Base-by-base conservation (phyloP, 2,329 filamentous ascomycete genomes). In the Colletotrichum tabaci region DNA sequence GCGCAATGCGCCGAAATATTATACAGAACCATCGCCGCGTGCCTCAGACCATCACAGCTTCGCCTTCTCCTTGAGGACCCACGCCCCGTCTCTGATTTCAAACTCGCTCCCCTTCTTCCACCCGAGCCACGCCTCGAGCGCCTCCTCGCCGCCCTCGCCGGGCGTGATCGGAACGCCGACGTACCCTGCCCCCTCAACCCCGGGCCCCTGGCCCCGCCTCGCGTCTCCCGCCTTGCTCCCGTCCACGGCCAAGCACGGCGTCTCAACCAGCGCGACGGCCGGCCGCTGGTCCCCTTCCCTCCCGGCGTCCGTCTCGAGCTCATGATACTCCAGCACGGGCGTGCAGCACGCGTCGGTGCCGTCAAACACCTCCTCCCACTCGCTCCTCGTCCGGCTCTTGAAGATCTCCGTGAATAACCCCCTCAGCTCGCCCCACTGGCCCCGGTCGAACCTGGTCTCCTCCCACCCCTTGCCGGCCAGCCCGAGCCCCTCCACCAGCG, bases 321-420 rank as follows among this genome's bases (percentile, higher is more conserved):
- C 95, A 0, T 76, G 77, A 74, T 94, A 93, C 44, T 91, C 91
- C 52, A 98, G 84, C 1, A 98, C 93, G 0, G 96, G 96, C n/a
- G 94, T 94, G 74, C 93, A 94, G 80, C 96, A 98, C 1, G 96
- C 96, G 82, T 98, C 96, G 0, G 93, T 96, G 13, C 93, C 94
- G 79, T 97, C 94, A 79, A 98, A 98, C 7, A 97, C 84, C 4
- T 72, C 79, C 82, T 98, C 96, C 96, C 96, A 98, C 79, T 97
- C 92, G 0, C 82, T 79, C 44, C 95, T 87, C 5, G 92, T 92
- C 83, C 91, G 94, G 55, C 84, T 81, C 79, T 87, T 89, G 81
- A 98, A 98, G 0, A 84, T 85, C 4, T 79, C 79, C 3, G 87
- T 87, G 75, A 97, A 92, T 3, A 90, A 79, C 1, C 82, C 77